Evolutionary conservation across 768 basidiomycete species (phyloP), one percentile per base, ranked within the genome.

Genomic region (Clathrus columnatus): DNA sequence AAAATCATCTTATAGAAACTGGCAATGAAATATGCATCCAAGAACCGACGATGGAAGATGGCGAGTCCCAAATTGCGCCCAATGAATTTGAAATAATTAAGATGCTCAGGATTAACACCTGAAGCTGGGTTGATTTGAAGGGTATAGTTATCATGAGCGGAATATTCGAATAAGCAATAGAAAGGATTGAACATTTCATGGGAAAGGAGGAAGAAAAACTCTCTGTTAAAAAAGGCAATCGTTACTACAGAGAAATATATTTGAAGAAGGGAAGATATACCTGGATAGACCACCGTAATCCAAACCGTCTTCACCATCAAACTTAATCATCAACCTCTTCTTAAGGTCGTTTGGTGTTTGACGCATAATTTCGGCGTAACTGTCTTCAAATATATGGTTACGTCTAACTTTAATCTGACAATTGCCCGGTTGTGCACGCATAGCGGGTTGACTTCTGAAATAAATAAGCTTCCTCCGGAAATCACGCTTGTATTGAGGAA

Each of bases 101-200:
- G 72, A 72, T 99, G 96, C 71, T 99, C 96, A 0, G 96, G 96
- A 69, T 99, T 99, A 62, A 99, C 91, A 43, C 91, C 91, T 29
- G 93, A 96, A 8, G 92, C 93, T 11, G 95, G 95, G 72, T 98
- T 98, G 71, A 99, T 98, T 71, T 99, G 96, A 26, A 99, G 85
- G 8, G 96, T 98, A 68, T 99, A 99, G 72, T 99, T 98, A 77
- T 98, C 96, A 73, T 97, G 95, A 18, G 96, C 96, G 1, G 96
- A 98, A 71, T 99, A 99, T 73, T 99, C 96, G 72, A 99, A 99
- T 10, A 99, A 77, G 69, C 96, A 98, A 73, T 99, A 98, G 80
- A 99, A 98, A 21, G 96, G 96, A 71, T 98, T 96, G 78, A 99
- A 98, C 96, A 99, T 98, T 72, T 98, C 96, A 69, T 99, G 96